These are phyloP conservation scores for Triticum timopheevii DNA, from an alignment of 176 grass and related monocot genomes.

Conservation along the genomic window DNA sequence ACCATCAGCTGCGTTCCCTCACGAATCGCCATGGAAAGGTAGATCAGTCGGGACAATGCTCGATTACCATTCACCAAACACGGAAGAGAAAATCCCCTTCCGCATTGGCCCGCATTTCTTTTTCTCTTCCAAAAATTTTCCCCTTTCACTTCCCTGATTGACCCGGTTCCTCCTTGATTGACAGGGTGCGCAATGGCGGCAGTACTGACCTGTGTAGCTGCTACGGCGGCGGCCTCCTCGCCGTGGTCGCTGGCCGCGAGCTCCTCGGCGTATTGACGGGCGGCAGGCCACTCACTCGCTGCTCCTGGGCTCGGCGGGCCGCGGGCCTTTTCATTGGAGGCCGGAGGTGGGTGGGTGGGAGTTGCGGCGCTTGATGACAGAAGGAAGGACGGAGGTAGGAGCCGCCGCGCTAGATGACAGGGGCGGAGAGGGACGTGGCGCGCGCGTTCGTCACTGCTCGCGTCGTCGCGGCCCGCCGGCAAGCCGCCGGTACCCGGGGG, in stretches of 20 bases:
- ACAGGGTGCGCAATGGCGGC: background rate
- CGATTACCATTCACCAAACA: background rate
- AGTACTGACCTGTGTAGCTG: background rate
- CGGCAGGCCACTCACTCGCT: background rate
- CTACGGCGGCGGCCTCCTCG: background rate
- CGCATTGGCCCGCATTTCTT: background rate
- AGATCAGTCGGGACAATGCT: background rate
- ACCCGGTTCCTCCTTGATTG: background rate
- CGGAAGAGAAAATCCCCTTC: background rate
- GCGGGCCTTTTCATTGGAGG: background rate
- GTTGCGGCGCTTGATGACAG: too few species aligned
- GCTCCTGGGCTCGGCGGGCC: background rate
- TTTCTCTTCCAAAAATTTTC: too few species aligned
- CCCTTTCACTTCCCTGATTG: too few species aligned
- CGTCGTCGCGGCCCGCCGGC: background rate
- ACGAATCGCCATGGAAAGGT: too few species aligned
- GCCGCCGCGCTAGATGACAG: background rate
- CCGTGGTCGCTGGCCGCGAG: background rate
- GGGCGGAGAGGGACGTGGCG: background rate
- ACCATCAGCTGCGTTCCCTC: background rate
- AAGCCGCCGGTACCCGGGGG: background rate
- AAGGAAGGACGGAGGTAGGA: background rate
- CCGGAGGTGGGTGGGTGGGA: background rate
- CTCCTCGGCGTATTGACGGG: background rate
- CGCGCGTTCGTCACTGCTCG: slow-evolving; percentile 7